These are phyloP conservation scores for Penicillium aurantiogriseum DNA, from an alignment of 2,329 filamentous ascomycete genomes.

Conservation along the genomic window DNA sequence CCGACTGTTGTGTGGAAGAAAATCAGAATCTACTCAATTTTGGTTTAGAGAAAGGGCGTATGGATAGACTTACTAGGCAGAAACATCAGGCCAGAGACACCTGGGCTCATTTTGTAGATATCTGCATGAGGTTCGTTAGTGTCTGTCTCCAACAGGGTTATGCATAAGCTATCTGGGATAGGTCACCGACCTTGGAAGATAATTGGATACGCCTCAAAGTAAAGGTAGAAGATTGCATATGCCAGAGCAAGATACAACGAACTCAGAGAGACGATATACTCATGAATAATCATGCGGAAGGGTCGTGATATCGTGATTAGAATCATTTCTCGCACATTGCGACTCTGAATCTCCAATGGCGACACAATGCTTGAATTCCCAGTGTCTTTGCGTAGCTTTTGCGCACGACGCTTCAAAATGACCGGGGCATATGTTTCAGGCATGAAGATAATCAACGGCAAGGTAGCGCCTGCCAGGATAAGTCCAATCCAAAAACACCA, in stretches of 20 bases:
- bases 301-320: slow-evolving; percentile 69
- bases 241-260: slow-evolving; percentile 70
- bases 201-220: slow-evolving; percentile 70
- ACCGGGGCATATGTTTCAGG: slow-evolving; percentile 65
- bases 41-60: no score
- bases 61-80: slow-evolving; percentile 30
- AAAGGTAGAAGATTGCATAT: slow-evolving; percentile 70
- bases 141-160: slow-evolving; percentile 46
- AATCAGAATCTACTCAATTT: background rate
- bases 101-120: slow-evolving; percentile 38
- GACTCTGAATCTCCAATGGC: slow-evolving; percentile 63
- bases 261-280: slow-evolving; percentile 69
- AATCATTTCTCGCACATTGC: slow-evolving; percentile 40
- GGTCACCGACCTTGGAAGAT: slow-evolving; percentile 56
- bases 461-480: slow-evolving; percentile 58
- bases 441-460: slow-evolving; percentile 57
- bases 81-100: slow-evolving; percentile 36
- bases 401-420: slow-evolving; percentile 58
- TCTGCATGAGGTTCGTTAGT: slow-evolving; percentile 46
- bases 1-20: slow-evolving; percentile 46
- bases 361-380: slow-evolving; percentile 56
- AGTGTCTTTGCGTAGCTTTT: slow-evolving; percentile 57
- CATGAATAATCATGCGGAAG: slow-evolving; percentile 67
- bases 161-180: background rate
- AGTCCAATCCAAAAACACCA: slow-evolving; percentile 61